Conservation (phyloP, 305 asterid genomes). For the Fraxinus nigra region DNA sequence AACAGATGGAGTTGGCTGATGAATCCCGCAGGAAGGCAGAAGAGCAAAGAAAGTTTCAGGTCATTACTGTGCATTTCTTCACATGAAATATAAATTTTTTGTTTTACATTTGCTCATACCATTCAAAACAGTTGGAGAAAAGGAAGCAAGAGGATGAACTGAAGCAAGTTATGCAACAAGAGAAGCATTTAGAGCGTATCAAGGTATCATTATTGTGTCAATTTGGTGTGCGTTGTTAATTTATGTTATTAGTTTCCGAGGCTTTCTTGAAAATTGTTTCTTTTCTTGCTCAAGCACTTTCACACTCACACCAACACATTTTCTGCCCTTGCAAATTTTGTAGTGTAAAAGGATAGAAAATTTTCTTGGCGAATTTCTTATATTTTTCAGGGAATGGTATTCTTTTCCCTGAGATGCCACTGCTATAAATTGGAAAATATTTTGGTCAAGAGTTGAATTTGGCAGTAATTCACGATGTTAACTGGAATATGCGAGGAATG, state of each 20-base stretch:
- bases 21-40: slow-evolving; percentile 88
- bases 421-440: background rate
- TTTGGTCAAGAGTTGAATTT: background rate
- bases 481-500: background rate
- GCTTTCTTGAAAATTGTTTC: background rate
- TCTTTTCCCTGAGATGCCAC: slow-evolving; percentile 1
- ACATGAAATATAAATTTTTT: background rate
- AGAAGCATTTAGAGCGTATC: slow-evolving; percentile 76
- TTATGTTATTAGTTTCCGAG: slow-evolving; percentile 13
- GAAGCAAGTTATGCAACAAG: slow-evolving; percentile 91
- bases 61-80: slow-evolving; percentile 20
- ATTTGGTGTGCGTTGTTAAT: background rate
- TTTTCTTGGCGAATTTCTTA: background rate
- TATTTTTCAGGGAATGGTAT: background rate
- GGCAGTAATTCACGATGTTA: background rate
- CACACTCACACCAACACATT: background rate
- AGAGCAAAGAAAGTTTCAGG: slow-evolving; percentile 85
- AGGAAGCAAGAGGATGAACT: slow-evolving; percentile 93
- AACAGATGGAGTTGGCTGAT: slow-evolving; percentile 86
- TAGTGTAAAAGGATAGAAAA: background rate
- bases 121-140: slow-evolving; percentile 68
- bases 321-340: background rate
- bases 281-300: background rate
- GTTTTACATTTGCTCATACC: slow-evolving; percentile 24
- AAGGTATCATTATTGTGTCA: slow-evolving; percentile 50